Evolutionary conservation across 225 moss, liverwort and hornwort species (phyloP), one percentile per base, ranked within the genome.

Genomic region (Physcomitrellopsis africana): DNA sequence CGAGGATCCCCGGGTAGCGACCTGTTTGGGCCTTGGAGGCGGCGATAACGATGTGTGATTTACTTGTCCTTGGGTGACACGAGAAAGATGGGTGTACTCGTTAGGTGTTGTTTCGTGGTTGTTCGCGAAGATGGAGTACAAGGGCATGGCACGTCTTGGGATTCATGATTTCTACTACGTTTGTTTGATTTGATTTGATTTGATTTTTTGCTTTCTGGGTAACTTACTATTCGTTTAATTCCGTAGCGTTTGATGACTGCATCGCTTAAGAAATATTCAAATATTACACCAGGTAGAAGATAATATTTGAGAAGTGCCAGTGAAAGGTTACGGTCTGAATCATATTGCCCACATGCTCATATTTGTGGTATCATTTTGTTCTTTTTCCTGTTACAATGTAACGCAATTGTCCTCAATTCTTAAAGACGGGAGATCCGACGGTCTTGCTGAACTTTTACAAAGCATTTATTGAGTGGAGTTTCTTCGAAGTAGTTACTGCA

Each of bases 291-390:
- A 37, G 63, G 49, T 17, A 43, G 44, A 42, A 29, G 43, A 46
- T 65, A 37, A 52, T 17, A 44, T 41, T 51, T 23, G 58, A 51
- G 3, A 44, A 76, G 22, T 64, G 44, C 17, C 41, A 32, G 48
- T 46, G 32, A 58, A 57, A 65, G 69, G 77, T 73, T 69, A 80
- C 59, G 73, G 80, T 80, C 73, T 59, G 16, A 64, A 14, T 37
- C 32, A 37, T 37, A 37, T 37, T 37, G 32, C 32, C 32, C 0
- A 37, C 7, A 37, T 37, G 32, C 32, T 37, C 7, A 45, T 55
- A 24, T 47, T 24, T 56, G 26, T 46, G 54, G 8, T 65, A 44
- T 7, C 11, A 45, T 53, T 65, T 24, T 49, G 1, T 20, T 53
- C 43, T 23, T 12, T 63, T 46, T 32, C n/a, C 16, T 63, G 24